Evolutionary conservation across 345 rosid genomes (phyloP), one percentile per base, ranked within the genome.

Genomic region (Eucalyptus erythrocorys): DNA sequence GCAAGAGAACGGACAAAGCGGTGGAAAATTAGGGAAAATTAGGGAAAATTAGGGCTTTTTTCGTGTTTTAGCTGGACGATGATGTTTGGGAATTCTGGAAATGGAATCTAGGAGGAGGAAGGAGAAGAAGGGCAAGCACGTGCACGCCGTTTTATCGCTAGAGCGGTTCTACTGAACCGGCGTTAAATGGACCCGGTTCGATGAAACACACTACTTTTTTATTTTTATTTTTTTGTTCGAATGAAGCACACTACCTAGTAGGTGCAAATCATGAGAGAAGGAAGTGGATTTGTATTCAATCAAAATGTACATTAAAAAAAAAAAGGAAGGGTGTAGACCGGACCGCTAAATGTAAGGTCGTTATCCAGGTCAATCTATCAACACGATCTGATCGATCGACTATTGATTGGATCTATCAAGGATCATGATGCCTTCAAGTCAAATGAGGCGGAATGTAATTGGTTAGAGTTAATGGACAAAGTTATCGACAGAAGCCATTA

Each of bases 321-420:
- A 59, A 59, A 27, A 11, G 34, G 7, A 6, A 2, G 32, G 32
- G 4, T 3, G 68, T 16, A 30, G 32, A 61, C 8, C 68, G 34
- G 8, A 61, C 68, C 34, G 6, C 61, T 55, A 55, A 55, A 55
- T 55, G 13, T 24, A 55, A 24, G 80, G 42, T 8, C 5, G 4
- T 19, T 71, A 45, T 24, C 45, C 12, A 3, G 37, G 6, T 8
- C 82, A 37, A 9, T 17, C 26, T 8, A 17, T 71, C 45, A 17
- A 34, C 81, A 34, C 5, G 0, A 32, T 32, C 2, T 10, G 1
- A 4, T 71, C 1, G 13, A 4, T 71, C 5, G 8, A 5, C 27
- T 6, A 11, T 10, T 37, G 22, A 40, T 6, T 24, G 22, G 5
- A 76, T 37, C 4, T 76, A 21, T 76, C 4, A 37, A 76, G 8